These are phyloP conservation scores for Epicoccum nigrum DNA, from an alignment of 2,329 filamentous ascomycete species.

Conservation along the genomic window DNA sequence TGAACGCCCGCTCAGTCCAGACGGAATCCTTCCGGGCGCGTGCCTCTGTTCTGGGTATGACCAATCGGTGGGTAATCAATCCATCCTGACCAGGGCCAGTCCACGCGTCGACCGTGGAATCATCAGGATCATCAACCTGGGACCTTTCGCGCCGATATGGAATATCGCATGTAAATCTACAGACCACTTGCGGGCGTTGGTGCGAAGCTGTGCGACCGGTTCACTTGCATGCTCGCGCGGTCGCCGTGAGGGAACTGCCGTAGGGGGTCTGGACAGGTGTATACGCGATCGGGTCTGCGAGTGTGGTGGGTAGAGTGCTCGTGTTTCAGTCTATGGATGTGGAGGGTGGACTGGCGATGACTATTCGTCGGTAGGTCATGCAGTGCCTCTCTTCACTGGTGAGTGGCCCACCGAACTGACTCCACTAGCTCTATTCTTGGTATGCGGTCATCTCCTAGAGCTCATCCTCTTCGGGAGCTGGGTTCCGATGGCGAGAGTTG, in stretches of 20 bases:
- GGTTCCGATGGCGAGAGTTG: too few relatives aligned
- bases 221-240: neutral
- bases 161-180: neutral
- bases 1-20: slow-evolving; percentile 2
- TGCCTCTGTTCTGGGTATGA: neutral
- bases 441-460: neutral
- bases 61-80: slow-evolving; percentile 4
- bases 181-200: slow-evolving; percentile 2
- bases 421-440: slow-evolving; percentile 13
- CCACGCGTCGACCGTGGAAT: slow-evolving; percentile 17
- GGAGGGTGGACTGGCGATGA: neutral
- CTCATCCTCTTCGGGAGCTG: neutral
- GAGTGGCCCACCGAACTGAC: slow-evolving; percentile 6
- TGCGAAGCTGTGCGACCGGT: neutral
- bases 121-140: slow-evolving; percentile 10
- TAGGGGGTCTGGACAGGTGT: slow-evolving; percentile 4
- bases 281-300: neutral
- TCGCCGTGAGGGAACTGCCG: neutral
- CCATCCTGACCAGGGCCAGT: neutral
- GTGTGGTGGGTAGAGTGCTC: slow-evolving; percentile 4
- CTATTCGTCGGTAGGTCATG: slow-evolving; percentile 6
- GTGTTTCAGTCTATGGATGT: slow-evolving; percentile 7
- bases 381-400: slow-evolving; percentile 6
- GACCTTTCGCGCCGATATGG: slow-evolving; percentile 1
- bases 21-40: slow-evolving; percentile 6